phyloP scores from a whole-genome alignment of 768 basidiomycete genomes.

The Russula earlei region DNA sequence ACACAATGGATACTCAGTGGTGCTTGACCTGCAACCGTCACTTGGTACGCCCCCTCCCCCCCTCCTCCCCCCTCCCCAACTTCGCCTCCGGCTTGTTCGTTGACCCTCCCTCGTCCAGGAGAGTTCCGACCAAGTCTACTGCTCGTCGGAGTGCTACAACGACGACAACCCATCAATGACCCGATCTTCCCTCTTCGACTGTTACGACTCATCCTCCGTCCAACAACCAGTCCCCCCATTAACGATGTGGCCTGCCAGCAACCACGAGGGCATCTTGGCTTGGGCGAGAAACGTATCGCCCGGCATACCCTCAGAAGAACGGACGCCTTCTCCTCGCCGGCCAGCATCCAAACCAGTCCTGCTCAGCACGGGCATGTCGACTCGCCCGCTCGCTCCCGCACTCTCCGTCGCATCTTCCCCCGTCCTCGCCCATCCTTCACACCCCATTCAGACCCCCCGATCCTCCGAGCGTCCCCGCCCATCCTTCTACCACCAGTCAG shows the following conservation, averaged over 20 bases:
- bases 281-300: conserved; percentile 28
- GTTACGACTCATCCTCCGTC: not conserved
- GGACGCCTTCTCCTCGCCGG: conserved; percentile 14
- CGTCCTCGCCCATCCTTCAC: conserved; percentile 14
- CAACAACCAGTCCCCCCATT: conserved; percentile 6
- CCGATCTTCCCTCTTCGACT: conserved; percentile 15
- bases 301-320: conserved; percentile 20
- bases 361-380: conserved; percentile 13
- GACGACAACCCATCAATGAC: conserved; percentile 25
- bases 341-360: conserved; percentile 2
- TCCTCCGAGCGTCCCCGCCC: conserved; percentile 13
- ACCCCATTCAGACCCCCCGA: conserved; percentile 18
- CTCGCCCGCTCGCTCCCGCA: conserved; percentile 16
- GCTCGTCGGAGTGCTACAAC: conserved; percentile 39
- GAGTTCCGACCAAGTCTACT: conserved; percentile 37
- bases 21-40: conserved; percentile 57
- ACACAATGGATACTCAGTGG: conserved; percentile 62
- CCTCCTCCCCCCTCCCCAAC: not conserved
- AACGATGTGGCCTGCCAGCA: conserved; percentile 26
- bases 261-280: conserved; percentile 36
- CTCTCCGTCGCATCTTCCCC: conserved; percentile 16
- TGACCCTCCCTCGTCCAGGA: conserved; percentile 25
- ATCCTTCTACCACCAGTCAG: conserved; percentile 12
- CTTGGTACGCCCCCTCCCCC: conserved; percentile 41
- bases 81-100: conserved; percentile 10